Percentiles rank a stretch among this genome's conserved stretches.
Conservation (phyloP, 1,284 basidiomycete species). For the Pseudozyma sp. region DNA sequence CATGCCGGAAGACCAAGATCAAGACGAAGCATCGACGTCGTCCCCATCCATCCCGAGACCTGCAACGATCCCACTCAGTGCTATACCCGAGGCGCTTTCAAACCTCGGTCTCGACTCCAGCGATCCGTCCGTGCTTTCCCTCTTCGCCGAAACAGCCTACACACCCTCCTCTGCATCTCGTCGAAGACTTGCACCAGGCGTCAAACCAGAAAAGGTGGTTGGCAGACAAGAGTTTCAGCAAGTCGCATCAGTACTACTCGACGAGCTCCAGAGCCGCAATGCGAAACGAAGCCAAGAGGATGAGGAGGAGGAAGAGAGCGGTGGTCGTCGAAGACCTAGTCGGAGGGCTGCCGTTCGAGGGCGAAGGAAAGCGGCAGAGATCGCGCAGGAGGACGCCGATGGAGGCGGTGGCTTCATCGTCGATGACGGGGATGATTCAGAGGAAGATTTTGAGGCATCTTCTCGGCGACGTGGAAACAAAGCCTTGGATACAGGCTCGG, state of each 20-base stretch:
- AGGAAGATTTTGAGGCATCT: constrained; percentile 38
- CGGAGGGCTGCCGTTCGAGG: constrained; percentile 31
- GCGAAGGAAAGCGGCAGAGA: constrained; percentile 24
- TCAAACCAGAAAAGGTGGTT: constrained; percentile 43
- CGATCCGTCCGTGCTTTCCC: constrained; percentile 41
- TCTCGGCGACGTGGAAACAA: constrained; percentile 2
- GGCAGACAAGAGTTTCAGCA: constrained; percentile 51
- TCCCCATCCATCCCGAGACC: constrained; percentile 6
- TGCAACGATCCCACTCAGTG: constrained; percentile 42
- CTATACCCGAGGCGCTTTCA: constrained; percentile 50
- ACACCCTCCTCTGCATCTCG: constrained; percentile 26
- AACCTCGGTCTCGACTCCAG: constrained; percentile 43
- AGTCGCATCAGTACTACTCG: constrained; percentile 39
- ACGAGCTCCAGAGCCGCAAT: constrained; percentile 5
- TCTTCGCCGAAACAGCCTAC: constrained; percentile 49
- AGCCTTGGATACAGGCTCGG: constrained; percentile 20
- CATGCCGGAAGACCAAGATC: constrained; percentile 15
- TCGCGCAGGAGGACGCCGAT: constrained; percentile 15
- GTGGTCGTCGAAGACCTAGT: constrained; percentile 19
- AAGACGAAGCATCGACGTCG: constrained; percentile 5
- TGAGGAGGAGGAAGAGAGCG: constrained; percentile 1
- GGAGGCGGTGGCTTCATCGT: constrained; percentile 36
- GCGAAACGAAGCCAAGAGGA: not conserved
- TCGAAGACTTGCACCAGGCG: constrained; percentile 10
- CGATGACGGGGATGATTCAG: constrained; percentile 33